A percentile compares a stretch with the other conserved stretches of the same genome.
Evolutionary conservation across 345 rosid genomes (phyloP).

Genomic region (Fremontodendron californicum): DNA sequence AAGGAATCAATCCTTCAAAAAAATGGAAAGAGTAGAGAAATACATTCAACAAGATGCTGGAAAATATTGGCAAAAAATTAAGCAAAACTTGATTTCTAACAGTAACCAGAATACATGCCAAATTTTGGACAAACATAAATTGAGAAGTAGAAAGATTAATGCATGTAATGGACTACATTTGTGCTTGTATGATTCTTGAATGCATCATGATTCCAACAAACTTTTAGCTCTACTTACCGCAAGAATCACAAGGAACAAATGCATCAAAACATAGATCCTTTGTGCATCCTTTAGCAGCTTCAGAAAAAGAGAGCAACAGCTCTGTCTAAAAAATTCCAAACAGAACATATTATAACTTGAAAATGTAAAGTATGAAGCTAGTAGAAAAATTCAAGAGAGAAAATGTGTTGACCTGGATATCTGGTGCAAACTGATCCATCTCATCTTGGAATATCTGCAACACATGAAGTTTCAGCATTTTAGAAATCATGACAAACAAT

Average conservation of each 20-base stretch:
- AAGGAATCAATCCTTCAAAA: not conserved
- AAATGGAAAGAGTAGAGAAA: not conserved
- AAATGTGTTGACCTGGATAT: conserved; percentile 52
- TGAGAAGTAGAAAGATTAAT: not conserved
- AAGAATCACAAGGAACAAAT: conserved; percentile 72
- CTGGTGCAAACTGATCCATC: conserved; percentile 45
- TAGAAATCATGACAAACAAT: conserved; percentile 13
- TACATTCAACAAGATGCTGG: not conserved
- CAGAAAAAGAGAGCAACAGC: conserved; percentile 64
- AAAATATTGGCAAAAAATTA: not conserved
- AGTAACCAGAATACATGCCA: not conserved
- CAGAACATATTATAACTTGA: conserved; percentile 18
- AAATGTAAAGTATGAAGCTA: conserved; percentile 12
- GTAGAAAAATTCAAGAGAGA: conserved; percentile 12
- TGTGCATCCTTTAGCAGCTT: conserved; percentile 83
- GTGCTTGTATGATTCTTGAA: not conserved
- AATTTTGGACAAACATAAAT: not conserved
- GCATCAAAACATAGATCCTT: conserved; percentile 71
- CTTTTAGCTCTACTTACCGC: conserved; percentile 55
- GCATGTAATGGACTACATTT: not conserved
- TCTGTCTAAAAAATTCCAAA: conserved; percentile 42
- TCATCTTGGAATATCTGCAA: conserved; percentile 71
- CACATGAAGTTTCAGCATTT: conserved; percentile 19
- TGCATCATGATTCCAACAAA: not conserved
- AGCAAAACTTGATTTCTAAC: not conserved